A percentile compares a stretch with the other conserved stretches of the same genome.
These are phyloP conservation scores for Pisolithus tinctorius DNA, from an alignment of 768 basidiomycete genomes.

Conservation along the genomic window DNA sequence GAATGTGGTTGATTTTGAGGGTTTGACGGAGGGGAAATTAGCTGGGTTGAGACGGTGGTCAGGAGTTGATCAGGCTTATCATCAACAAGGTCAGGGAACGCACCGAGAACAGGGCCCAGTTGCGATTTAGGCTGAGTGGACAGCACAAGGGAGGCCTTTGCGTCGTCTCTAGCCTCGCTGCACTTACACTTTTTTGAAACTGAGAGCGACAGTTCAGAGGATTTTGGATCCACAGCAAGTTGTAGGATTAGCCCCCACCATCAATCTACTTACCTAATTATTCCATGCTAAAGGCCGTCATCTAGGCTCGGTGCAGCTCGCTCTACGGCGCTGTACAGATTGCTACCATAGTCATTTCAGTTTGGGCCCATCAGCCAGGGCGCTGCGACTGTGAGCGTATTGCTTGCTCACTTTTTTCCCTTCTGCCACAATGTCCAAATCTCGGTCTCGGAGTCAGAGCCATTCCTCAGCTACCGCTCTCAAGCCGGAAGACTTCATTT, in stretches of 20 bases:
- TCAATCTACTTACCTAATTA: neutral
- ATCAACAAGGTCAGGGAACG: conserved; percentile 19
- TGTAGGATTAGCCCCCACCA: neutral
- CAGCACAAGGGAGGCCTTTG: conserved; percentile 31
- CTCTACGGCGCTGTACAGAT: conserved; percentile 14
- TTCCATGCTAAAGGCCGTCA: conserved; percentile 10
- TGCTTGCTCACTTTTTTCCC: no score
- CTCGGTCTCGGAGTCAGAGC: no score
- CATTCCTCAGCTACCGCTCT: no score
- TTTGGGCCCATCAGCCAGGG: conserved; percentile 13
- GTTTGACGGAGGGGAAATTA: conserved; percentile 59
- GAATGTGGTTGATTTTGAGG: conserved; percentile 55
- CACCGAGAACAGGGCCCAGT: conserved; percentile 50
- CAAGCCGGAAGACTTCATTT: no score
- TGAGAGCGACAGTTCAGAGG: conserved; percentile 7
- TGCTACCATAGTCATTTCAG: conserved; percentile 15
- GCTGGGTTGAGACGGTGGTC: conserved; percentile 30
- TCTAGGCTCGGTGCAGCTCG: conserved; percentile 8
- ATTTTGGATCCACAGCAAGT: neutral
- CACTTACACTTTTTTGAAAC: conserved; percentile 47
- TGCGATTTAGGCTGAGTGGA: conserved; percentile 29
- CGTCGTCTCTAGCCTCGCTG: conserved; percentile 27
- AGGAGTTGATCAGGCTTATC: conserved; percentile 10
- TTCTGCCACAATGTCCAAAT: no score
- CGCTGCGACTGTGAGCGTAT: conserved; percentile 23